phyloP scores from a whole-genome alignment of 2,329 filamentous ascomycete species.

The Sclerotiophoma versabilis region DNA sequence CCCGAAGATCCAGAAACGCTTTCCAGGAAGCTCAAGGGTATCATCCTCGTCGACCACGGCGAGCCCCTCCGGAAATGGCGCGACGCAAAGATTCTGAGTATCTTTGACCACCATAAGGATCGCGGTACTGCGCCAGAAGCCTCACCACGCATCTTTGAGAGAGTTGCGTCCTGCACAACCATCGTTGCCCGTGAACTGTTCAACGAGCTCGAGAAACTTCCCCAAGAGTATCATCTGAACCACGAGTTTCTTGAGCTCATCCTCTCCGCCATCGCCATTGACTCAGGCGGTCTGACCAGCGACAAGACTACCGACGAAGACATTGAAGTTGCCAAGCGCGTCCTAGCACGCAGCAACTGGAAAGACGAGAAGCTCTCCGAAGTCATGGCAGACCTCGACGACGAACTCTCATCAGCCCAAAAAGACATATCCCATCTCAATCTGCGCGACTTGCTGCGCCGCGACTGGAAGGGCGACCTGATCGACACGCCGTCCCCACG shows the following conservation, averaged over 20 bases:
- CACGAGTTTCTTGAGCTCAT: conserved; percentile 59
- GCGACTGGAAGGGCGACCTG: conserved; percentile 59
- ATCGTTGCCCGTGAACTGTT: conserved; percentile 58
- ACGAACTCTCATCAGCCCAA: conserved; percentile 52
- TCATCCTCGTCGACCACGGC: conserved; percentile 56
- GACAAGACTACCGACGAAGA: conserved; percentile 51
- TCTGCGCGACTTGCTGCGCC: conserved; percentile 54
- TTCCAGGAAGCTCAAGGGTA: conserved; percentile 52
- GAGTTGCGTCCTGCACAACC: conserved; percentile 55
- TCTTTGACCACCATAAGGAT: conserved; percentile 58
- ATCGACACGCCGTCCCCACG: conserved; percentile 56
- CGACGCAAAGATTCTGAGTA: conserved; percentile 53
- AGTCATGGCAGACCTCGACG: conserved; percentile 53
- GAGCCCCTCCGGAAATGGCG: conserved; percentile 54
- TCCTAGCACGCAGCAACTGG: conserved; percentile 55
- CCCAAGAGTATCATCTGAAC: conserved; percentile 57
- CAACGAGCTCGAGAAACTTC: conserved; percentile 53
- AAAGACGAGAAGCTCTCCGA: conserved; percentile 47
- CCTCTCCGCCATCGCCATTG: conserved; percentile 56
- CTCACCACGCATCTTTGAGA: conserved; percentile 55
- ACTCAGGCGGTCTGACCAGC: conserved; percentile 51
- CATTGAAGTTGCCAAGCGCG: conserved; percentile 47
- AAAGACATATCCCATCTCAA: conserved; percentile 53
- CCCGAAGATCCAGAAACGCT: conserved; percentile 57
- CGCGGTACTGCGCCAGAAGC: conserved; percentile 52